Percentiles rank a stretch among this genome's conserved stretches.
These are phyloP conservation scores for Chrysoporthe deuterocubensis DNA, from an alignment of 2,329 filamentous ascomycete species.

Conservation along the genomic window DNA sequence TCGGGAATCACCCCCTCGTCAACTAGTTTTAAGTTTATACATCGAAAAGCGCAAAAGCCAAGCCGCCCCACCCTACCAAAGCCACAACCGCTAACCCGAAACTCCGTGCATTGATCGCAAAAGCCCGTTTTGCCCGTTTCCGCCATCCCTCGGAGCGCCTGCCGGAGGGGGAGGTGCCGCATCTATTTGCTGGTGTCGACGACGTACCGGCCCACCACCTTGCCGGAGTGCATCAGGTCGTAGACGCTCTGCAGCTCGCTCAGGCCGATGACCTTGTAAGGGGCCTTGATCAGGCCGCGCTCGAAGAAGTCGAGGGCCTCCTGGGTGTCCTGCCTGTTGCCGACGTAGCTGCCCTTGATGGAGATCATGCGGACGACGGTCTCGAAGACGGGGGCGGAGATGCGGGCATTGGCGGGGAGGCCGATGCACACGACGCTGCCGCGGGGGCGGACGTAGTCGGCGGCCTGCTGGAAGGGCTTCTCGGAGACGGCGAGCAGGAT, in stretches of 20 bases:
- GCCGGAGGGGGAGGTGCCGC: background rate
- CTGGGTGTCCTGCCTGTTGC: constrained; percentile 83
- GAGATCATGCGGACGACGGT: constrained; percentile 87
- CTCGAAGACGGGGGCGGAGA: constrained; percentile 86
- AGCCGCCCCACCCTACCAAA: background rate
- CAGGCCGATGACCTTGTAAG: constrained; percentile 83
- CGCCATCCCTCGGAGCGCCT: background rate
- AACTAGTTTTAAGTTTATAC: background rate
- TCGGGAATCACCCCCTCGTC: background rate
- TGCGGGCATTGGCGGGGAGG: constrained; percentile 77
- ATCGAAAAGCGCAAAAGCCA: background rate
- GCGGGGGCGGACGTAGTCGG: constrained; percentile 81
- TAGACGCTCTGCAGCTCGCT: constrained; percentile 82
- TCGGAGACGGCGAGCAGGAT: constrained; percentile 85
- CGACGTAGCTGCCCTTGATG: constrained; percentile 93
- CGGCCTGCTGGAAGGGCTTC: constrained; percentile 94
- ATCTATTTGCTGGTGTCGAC: constrained; percentile 71
- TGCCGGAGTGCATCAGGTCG: constrained; percentile 70
- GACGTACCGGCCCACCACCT: constrained; percentile 79
- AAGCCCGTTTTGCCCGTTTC: background rate
- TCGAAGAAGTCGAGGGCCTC: constrained; percentile 92
- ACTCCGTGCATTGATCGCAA: constrained; percentile 15
- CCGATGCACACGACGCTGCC: constrained; percentile 89
- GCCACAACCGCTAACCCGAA: constrained; percentile 8
- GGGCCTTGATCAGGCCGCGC: constrained; percentile 81